Evolutionary conservation across 345 rosid genomes (phyloP).

Genomic region (Eucalyptus erythrocorys): DNA sequence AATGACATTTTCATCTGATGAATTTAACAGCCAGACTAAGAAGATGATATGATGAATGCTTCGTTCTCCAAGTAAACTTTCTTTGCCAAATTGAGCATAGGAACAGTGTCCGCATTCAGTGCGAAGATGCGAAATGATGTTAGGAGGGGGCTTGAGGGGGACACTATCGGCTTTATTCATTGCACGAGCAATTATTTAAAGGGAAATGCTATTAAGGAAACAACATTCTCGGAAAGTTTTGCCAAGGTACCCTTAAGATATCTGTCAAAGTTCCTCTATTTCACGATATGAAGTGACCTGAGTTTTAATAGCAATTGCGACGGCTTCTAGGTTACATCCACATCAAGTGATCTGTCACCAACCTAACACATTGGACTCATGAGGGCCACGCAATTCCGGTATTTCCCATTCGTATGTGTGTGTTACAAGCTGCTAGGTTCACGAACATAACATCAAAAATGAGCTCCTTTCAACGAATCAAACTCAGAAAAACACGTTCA

Average conservation of each 20-base stretch:
- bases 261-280: neutral
- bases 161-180: neutral
- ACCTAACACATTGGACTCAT: neutral
- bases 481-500: neutral
- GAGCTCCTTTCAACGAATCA: neutral
- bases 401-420: neutral
- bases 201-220: neutral
- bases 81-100: neutral
- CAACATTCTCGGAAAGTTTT: neutral
- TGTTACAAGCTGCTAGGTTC: neutral
- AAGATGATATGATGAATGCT: neutral
- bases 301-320: neutral
- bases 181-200: neutral
- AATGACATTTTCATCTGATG: neutral
- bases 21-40: neutral
- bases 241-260: neutral
- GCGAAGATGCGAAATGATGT: neutral
- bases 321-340: neutral
- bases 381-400: neutral
- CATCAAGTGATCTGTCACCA: neutral
- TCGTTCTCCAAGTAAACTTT: neutral
- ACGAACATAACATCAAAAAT: neutral
- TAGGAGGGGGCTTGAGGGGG: neutral
- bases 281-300: neutral
- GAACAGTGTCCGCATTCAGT: neutral